These are phyloP conservation scores for Aspergillus felis DNA, from an alignment of 2,329 filamentous ascomycete species.

Conservation along the genomic window DNA sequence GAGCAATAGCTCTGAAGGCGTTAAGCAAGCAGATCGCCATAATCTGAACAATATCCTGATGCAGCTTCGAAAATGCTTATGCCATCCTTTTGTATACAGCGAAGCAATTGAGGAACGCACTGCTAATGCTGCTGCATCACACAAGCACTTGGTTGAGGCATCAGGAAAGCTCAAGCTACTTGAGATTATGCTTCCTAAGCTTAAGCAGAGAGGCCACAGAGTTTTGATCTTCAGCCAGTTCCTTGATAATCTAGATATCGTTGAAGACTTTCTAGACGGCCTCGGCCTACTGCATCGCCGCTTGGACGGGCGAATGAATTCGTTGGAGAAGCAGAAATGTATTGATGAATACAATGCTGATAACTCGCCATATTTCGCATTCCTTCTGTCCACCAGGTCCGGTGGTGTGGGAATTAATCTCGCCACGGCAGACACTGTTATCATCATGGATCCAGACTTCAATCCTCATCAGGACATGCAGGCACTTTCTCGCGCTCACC, in stretches of 20 bases:
- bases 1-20: conserved; percentile 47
- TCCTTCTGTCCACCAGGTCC: conserved; percentile 87
- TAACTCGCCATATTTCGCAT: conserved; percentile 78
- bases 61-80: conserved; percentile 90
- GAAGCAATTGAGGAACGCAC: conserved; percentile 80
- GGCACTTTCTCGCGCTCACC: conserved; percentile 86
- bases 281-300: conserved; percentile 71
- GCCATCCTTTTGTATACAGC: conserved; percentile 94
- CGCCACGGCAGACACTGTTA: conserved; percentile 94
- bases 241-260: conserved; percentile 75
- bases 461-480: conserved; percentile 98
- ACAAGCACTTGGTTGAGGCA: conserved; percentile 83
- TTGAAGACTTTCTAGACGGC: conserved; percentile 85
- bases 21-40: conserved; percentile 68
- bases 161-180: conserved; percentile 84
- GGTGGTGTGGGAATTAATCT: conserved; percentile 97
- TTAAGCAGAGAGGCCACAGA: conserved; percentile 79
- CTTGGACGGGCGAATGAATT: conserved; percentile 78
- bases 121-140: conserved; percentile 56
- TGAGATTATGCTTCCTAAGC: conserved; percentile 79
- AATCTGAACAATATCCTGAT: conserved; percentile 92
- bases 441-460: conserved; percentile 95
- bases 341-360: conserved; percentile 93
- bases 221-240: conserved; percentile 97
- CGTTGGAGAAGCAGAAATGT: conserved; percentile 84